phyloP scores from a whole-genome alignment of 2,329 filamentous ascomycete genomes.

The Daldinia eschscholtzii region DNA sequence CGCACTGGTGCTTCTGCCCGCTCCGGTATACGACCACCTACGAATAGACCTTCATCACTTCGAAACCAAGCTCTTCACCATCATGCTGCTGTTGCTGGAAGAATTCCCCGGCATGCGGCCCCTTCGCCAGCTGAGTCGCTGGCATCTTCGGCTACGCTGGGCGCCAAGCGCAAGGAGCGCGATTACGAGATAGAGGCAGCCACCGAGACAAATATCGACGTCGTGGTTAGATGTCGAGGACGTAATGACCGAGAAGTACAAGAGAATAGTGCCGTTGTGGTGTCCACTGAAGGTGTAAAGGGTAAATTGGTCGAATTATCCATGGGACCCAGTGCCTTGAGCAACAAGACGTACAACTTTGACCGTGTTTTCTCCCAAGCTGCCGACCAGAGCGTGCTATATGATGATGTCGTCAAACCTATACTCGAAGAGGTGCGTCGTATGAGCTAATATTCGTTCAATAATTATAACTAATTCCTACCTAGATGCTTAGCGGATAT shows the following conservation, averaged over 20 bases:
- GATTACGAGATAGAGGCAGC: conserved; percentile 79
- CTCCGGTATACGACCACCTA: conserved; percentile 43
- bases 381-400: conserved; percentile 92
- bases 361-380: conserved; percentile 97
- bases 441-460: not conserved
- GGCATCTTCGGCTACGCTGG: conserved; percentile 68
- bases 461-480: conserved; percentile 24
- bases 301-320: conserved; percentile 86
- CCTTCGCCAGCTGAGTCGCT: conserved; percentile 79
- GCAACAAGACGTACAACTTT: conserved; percentile 96
- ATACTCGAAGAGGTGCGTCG: conserved; percentile 86
- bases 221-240: conserved; percentile 93
- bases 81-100: conserved; percentile 45
- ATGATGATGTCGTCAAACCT: conserved; percentile 93
- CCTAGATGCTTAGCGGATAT: conserved; percentile 89
- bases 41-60: conserved; percentile 46
- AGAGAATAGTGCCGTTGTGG: conserved; percentile 94
- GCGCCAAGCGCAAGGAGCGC: conserved; percentile 86
- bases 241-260: conserved; percentile 91
- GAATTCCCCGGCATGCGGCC: conserved; percentile 59
- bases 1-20: conserved; percentile 39
- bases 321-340: conserved; percentile 92
- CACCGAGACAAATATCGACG: conserved; percentile 96
- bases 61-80: conserved; percentile 46
- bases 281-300: conserved; percentile 88